Evolutionary conservation across 2,329 filamentous ascomycete species (phyloP).

Genomic region (Clonostachys chloroleuca): DNA sequence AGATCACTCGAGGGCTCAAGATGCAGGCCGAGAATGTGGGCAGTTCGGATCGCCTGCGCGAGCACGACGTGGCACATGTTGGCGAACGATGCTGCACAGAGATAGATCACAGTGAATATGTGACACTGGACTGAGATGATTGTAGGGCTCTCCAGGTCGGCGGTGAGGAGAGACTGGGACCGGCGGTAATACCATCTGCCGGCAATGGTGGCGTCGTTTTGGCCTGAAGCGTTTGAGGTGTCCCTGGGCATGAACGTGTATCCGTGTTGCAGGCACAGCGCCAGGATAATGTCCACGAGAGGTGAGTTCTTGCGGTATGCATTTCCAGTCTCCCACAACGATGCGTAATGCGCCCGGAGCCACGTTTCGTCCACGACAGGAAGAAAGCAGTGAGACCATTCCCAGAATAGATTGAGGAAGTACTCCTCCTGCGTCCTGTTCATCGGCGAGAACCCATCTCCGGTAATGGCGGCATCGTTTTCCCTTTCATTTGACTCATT

Average conservation of each 20-base stretch:
- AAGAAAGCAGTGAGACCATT: conserved; percentile 3
- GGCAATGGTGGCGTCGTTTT: conserved; percentile 31
- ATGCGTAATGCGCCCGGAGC: conserved; percentile 3
- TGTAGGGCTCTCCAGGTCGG: conserved; percentile 41
- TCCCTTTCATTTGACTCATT: neutral
- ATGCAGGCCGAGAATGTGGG: conserved; percentile 42
- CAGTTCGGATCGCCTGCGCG: conserved; percentile 34
- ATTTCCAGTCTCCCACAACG: conserved; percentile 3
- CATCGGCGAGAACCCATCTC: conserved; percentile 10
- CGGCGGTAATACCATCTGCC: conserved; percentile 41
- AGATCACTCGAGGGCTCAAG: conserved; percentile 31
- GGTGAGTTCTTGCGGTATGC: conserved; percentile 34
- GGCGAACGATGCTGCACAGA: conserved; percentile 40
- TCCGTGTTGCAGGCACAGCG: conserved; percentile 44
- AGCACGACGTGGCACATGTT: conserved; percentile 38
- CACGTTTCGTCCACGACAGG: conserved; percentile 4
- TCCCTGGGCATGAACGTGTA: conserved; percentile 15
- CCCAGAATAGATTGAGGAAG: conserved; percentile 6
- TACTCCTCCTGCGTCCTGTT: conserved; percentile 36
- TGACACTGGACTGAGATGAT: conserved; percentile 43
- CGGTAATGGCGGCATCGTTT: neutral
- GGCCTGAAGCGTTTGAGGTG: neutral
- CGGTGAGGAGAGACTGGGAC: conserved; percentile 33
- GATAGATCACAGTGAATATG: conserved; percentile 35
- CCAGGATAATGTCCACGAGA: conserved; percentile 46